Conservation (phyloP, 2,329 filamentous ascomycete genomes). For the Aspergillus niger region DNA sequence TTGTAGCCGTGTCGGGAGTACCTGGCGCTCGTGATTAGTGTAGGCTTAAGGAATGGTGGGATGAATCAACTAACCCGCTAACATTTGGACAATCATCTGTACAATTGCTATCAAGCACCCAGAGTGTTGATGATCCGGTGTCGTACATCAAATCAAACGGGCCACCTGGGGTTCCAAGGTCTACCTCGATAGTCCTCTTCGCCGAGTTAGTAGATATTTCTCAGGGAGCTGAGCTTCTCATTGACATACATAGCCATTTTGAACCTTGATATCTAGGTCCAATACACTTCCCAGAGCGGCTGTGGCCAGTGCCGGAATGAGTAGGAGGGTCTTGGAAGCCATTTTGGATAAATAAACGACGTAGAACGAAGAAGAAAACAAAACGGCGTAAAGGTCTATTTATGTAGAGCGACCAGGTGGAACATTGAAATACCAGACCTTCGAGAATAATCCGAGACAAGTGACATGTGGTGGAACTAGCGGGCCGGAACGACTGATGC, state of each 20-base stretch:
- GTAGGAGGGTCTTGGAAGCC: not conserved
- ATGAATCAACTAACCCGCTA: not conserved
- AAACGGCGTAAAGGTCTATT: no score
- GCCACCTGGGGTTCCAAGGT: not conserved
- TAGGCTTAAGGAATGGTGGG: not conserved
- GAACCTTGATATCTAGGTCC: constrained; percentile 1
- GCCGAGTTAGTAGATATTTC: not conserved
- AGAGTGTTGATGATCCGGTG: not conserved
- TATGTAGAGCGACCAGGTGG: no score
- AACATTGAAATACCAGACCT: no score
- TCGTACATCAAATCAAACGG: not conserved
- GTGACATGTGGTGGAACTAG: no score
- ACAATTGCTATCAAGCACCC: not conserved
- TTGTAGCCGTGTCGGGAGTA: not conserved
- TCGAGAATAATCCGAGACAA: no score
- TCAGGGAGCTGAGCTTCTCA: not conserved
- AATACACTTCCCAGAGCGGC: not conserved
- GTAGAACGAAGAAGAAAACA: no score
- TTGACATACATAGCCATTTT: not conserved
- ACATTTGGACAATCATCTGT: not conserved
- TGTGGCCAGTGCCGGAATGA: not conserved
- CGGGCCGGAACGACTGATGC: no score
- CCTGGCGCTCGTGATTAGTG: not conserved
- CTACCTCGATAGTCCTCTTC: constrained; percentile 1
- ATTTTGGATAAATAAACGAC: not conserved